Evolutionary conservation across 768 basidiomycete species (phyloP), one percentile per base, ranked within the genome.

Genomic region (Termitomyces sp.): DNA sequence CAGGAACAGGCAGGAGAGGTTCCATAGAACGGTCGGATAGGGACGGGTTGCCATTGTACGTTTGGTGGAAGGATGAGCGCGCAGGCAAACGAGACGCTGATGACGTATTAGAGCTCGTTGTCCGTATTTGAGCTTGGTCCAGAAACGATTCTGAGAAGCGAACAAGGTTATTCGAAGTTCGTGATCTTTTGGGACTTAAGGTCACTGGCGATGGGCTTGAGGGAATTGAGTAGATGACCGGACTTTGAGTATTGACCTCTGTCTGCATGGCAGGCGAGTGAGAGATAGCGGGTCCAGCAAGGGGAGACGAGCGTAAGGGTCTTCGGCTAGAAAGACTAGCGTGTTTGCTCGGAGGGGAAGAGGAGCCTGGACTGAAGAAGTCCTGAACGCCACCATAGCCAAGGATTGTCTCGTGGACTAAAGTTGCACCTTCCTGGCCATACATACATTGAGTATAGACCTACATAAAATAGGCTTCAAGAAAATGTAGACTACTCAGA

Each of bases 221-320:
- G 30, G 22, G n/a, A 20, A 36, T 27, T 9, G 44, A 24, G 26
- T 12, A 20, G 24, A 33, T 39, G 2, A n/a, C 27, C 22, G 36
- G 40, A n/a, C 4, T 43, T 43, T 52, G 26, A 30, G 32, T 22
- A 18, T 53, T 44, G 36, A 57, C 24, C 9, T 54, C 50, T 37
- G 33, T 57, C 60, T 22, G 34, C 14, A 60, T 53, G 40, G 33
- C 14, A 69, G 60, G 53, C 22, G 53, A 40, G 30, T 55, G 33
- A n/a, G 66, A 69, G 2, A 76, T 53, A 3, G 69, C 71, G 26
- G 76, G 76, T 5, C 77, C 74, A 10, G 78, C 72, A 16, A 80
- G 68, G 14, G 77, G 79, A 20, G 79, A 80, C 2, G 79, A 79
- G 13, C 74, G 71, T 22, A 75, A 47, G 0, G 77, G 77, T 24